Conservation (phyloP, 2,329 filamentous ascomycete genomes). For the Aaosphaeria pasadenensis region DNA sequence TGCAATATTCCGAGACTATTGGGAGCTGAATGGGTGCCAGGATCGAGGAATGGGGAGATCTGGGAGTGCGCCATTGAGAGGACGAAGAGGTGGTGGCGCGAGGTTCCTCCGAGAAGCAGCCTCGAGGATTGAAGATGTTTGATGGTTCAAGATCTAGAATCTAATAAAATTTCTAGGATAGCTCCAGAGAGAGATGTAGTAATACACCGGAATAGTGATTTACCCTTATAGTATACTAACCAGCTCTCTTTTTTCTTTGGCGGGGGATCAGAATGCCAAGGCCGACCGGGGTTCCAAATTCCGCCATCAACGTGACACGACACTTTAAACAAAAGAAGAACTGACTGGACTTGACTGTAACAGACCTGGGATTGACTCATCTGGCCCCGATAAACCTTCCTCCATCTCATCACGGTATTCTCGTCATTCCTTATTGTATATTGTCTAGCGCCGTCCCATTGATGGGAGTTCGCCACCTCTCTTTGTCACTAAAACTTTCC, state of each 20-base stretch:
- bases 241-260: no score
- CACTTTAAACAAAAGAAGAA: conserved; percentile 2
- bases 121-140: no score
- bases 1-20: conserved; percentile 78
- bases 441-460: conserved; percentile 14
- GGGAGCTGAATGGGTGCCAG: conserved; percentile 59
- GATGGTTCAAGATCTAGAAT: no score
- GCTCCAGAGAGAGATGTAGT: no score
- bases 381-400: conserved; percentile 9
- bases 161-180: no score
- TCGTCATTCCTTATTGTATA: not conserved
- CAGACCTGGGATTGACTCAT: conserved; percentile 18
- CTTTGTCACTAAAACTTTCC: conserved; percentile 24
- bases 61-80: conserved; percentile 22
- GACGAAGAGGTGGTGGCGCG: not conserved
- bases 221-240: no score
- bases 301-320: conserved; percentile 22
- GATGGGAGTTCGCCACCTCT: conserved; percentile 28
- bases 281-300: not conserved
- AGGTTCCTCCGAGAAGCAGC: not conserved
- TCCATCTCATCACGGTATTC: conserved; percentile 9
- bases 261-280: no score
- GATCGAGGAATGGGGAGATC: conserved; percentile 74
- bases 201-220: no score
- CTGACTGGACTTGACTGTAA: no score